Base-by-base conservation (phyloP, 495 filamentous ascomycete species). In the Cercophora samala region DNA sequence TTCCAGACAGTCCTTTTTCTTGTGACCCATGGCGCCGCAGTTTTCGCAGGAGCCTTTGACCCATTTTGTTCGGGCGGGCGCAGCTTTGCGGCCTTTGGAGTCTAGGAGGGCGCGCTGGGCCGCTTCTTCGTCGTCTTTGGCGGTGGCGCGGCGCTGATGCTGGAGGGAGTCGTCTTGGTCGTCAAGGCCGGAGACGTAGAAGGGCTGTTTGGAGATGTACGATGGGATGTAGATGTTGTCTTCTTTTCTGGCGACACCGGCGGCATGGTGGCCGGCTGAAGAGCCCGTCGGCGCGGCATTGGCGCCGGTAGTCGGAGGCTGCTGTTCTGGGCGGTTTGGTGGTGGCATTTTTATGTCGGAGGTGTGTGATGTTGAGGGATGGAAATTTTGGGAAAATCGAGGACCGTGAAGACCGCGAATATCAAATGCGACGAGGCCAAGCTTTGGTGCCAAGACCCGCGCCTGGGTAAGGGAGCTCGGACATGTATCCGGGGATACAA, bases 161-260 rank as follows among this genome's bases (percentile, higher is more conserved):
- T 97, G 92, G 60, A 99, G 92, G 73, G 97, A 98, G 71, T 99
- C 95, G 67, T 85, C 87, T 64, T 90, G 82, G 62, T 90, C 87
- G 58, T 93, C 74, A 53, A 75, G 89, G 67, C 96, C 90, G 75
- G 90, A 89, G 74, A 95, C 85, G 81, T 98, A 99, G 80, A 99
- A 99, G 21, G 95, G 95, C 69, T 96, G 95, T 77, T 96, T 96
- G 71, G 93, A 91, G 83, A 99, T 99, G 85, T 96, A 99, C 61
- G 92, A 86, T 11, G 95, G 95, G 77, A 99, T 99, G 84, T 99
- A 99, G 80, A 97, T 93, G 86, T 99, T 99, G 77, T 90, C 89
- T 78, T 92, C 90, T 72, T 93, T 93, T 65, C 82, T 85, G 60
- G 85, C 82, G 22, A 84, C 81, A 58, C 81, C 85, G 9, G 53